Base-by-base conservation (phyloP, 2,329 filamentous ascomycete species). In the Trichoderma sp. region DNA sequence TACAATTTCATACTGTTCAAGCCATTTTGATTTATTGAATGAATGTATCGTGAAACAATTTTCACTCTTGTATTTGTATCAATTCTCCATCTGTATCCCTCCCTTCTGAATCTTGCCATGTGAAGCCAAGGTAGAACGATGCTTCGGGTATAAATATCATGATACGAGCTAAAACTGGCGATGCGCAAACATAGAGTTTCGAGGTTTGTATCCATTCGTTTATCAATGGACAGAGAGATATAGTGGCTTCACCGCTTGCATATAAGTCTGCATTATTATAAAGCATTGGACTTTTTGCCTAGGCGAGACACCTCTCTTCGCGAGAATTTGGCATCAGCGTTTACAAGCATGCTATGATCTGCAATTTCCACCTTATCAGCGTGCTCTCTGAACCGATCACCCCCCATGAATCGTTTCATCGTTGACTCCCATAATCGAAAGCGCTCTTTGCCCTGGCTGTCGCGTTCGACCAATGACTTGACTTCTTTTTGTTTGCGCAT, bases 261-360 rank as follows among this genome's bases (percentile, higher is more conserved):
- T 29, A 8, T 21, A 2, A 53, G 29, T 35, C 11, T 31, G 31
- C 31, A 33, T 52, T 47, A 70, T 29, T 47, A 70, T 29, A 66
- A 55, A 24, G 33, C 43, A 16, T 43, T 64, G 7, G 52, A 33
- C 64, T 66, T 70, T 33, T 83, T 83, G 10, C 81, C 82, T n/a
- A 80, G 74, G 35, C 85, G 82, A 4, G 84, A 83, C 11, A 86
- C 76, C 71, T 87, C 86, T 71, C 86, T 86, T 52, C 88, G 84
- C 55, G 84, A 80, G 70, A 85, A 87, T 11, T 79, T 77, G 64
- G 81, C 81, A 31, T 87, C 85, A 2, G 86, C 83, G 71, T 90
- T 89, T 40, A 90, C 88, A 76, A 90, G 87, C 81, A 89, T 88
- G 75, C 87, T 89, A 72, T 88, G 84, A 70, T 90, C 88, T 2